Base-by-base conservation (phyloP, 1,139 yeast genomes). In the Scheffersomyces titani region DNA sequence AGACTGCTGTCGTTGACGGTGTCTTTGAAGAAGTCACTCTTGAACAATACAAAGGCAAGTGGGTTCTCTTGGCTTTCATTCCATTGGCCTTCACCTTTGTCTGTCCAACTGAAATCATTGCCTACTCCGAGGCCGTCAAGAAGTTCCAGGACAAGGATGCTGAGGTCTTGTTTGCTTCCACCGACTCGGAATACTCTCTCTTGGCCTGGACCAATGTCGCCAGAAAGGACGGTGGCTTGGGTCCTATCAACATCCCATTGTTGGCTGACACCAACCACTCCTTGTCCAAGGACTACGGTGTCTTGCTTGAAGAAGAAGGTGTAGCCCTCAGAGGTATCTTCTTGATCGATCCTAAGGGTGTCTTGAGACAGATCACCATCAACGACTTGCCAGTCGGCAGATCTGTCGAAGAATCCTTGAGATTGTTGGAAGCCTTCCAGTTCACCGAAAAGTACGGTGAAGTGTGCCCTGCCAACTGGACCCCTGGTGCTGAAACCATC, bases 381-480 rank as follows among this genome's bases (percentile, higher is more conserved):
- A 93, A 94, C 85, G 98, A 94, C 78, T 89, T 93, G 77, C 97
- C 98, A 76, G 99, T 94, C 68, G 99, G 99, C 78, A 92, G 99
- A 86, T 90, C 92, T 70, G 98, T 93, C 66, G 97, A 92, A 66
- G 99, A 94, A 85, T 90, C 98, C 67, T 84, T 91, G 75, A 92
- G 99, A 89, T 88, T 94, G 76, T 87, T 94, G 66, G 98, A 94
- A 76, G 98, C 98, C 70, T 93, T 94, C 97, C 96, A 93, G 84
- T 92, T 94, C 92, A 89, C 97, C 72, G 97, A 93, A 80, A 89
- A 91, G 85, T 82, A 93, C 86, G 97, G 98, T 81, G 97, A 94
- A 81, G 98, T 94, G 67, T 91, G 97, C 82, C 98, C 98, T 70
- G 98, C 98, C 77, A 93, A 92, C 96, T 94, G 99, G 98, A 90